A percentile compares a stretch with the other conserved stretches of the same genome.
These are phyloP conservation scores for Arabidopsis thaliana DNA, from an alignment of 345 rosid species.

Conservation along the genomic window DNA sequence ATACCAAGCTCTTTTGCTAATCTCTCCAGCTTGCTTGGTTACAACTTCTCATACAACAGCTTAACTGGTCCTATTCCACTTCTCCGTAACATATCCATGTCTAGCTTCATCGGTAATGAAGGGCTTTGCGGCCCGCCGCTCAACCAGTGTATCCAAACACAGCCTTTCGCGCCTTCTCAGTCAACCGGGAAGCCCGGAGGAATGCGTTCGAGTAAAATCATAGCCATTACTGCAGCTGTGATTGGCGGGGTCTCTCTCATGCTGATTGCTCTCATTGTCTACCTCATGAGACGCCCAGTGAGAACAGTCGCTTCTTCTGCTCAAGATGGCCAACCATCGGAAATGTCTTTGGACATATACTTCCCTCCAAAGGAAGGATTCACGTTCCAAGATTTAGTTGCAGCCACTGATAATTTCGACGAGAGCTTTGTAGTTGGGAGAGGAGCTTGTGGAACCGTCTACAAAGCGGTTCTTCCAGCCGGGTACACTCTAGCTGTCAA, in stretches of 20 bases:
- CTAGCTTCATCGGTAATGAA: constrained; percentile 64
- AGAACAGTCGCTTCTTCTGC: constrained; percentile 45
- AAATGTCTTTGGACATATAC: constrained; percentile 58
- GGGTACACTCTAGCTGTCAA: constrained; percentile 79
- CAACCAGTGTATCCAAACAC: constrained; percentile 51
- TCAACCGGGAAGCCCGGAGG: constrained; percentile 31
- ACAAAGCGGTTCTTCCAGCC: constrained; percentile 67
- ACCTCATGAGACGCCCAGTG: constrained; percentile 61
- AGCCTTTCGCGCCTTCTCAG: constrained; percentile 45
- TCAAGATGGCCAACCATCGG: constrained; percentile 49
- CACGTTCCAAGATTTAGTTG: constrained; percentile 76
- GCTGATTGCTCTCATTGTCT: constrained; percentile 60
- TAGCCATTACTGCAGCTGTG: constrained; percentile 68
- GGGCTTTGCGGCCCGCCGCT: constrained; percentile 82
- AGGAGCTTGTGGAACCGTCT: constrained; percentile 94
- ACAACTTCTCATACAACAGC: constrained; percentile 84
- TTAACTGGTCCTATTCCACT: constrained; percentile 65
- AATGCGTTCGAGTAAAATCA: constrained; percentile 54
- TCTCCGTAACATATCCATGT: constrained; percentile 53
- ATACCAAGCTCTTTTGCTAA: constrained; percentile 72
- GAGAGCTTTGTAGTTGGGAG: constrained; percentile 78
- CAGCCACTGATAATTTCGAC: constrained; percentile 71
- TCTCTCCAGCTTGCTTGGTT: constrained; percentile 72
- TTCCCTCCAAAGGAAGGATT: constrained; percentile 79
- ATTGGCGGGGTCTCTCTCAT: constrained; percentile 77